These are phyloP conservation scores for Mycena metata DNA, from an alignment of 768 basidiomycete species.

Conservation along the genomic window DNA sequence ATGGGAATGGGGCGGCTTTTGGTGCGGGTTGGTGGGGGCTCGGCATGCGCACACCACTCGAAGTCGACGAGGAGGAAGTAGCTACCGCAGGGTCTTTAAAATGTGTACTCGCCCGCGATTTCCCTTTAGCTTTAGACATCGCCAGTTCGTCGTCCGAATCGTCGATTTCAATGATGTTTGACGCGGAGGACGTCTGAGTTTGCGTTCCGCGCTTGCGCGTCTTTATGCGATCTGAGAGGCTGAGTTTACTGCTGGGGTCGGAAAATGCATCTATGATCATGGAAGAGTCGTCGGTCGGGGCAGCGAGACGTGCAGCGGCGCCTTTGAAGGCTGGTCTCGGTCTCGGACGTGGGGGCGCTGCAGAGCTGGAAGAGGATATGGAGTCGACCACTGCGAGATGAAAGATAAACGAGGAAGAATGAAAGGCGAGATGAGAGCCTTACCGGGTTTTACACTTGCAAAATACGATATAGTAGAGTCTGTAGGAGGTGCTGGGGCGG, in stretches of 20 bases:
- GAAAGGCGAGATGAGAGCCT: neutral
- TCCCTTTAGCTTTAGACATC: neutral
- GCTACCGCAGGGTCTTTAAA: neutral
- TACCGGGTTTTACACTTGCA: slow-evolving; percentile 20
- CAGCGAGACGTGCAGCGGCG: neutral
- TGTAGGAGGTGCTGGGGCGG: slow-evolving; percentile 6
- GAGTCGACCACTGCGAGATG: slow-evolving; percentile 25
- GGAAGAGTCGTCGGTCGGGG: slow-evolving; percentile 26
- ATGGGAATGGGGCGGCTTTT: slow-evolving; percentile 8
- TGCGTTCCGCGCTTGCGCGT: slow-evolving; percentile 12
- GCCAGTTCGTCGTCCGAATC: slow-evolving; percentile 32
- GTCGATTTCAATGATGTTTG: slow-evolving; percentile 31
- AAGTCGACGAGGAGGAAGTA: slow-evolving; percentile 19
- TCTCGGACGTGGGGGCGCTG: slow-evolving; percentile 23
- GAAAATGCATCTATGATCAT: slow-evolving; percentile 21
- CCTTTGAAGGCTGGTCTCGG: slow-evolving; percentile 33
- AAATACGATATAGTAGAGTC: slow-evolving; percentile 34
- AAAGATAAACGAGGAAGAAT: neutral
- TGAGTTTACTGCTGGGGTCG: slow-evolving; percentile 16
- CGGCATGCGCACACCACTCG: slow-evolving; percentile 10
- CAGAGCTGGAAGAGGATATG: slow-evolving; percentile 30
- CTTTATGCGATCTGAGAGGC: slow-evolving; percentile 36
- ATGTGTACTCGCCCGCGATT: neutral
- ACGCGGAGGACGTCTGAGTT: neutral
- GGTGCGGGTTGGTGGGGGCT: slow-evolving; percentile 15